Conservation (phyloP, 768 basidiomycete genomes). For the Trametes maxima region DNA sequence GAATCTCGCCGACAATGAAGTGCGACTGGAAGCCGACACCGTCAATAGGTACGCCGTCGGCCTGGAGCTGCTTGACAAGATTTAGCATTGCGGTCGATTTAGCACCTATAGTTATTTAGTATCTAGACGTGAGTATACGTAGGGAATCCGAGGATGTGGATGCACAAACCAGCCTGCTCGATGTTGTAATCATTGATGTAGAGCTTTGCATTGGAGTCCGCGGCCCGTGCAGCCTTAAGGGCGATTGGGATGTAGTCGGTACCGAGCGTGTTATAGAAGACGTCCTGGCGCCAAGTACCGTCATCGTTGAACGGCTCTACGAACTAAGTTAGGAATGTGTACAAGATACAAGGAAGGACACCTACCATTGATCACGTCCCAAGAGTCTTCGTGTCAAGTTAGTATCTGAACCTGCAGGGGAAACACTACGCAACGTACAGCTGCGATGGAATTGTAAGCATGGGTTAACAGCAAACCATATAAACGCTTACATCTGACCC, state of each 20-base stretch:
- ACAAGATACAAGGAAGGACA: not conserved
- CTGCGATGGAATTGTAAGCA: not conserved
- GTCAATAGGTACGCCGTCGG: slow-evolving; percentile 54
- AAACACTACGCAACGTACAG: slow-evolving; percentile 19
- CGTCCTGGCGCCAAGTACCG: slow-evolving; percentile 53
- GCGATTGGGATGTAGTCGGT: slow-evolving; percentile 51
- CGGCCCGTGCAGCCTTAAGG: slow-evolving; percentile 54
- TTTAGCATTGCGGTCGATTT: slow-evolving; percentile 59
- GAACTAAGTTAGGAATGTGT: no score
- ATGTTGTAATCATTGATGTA: slow-evolving; percentile 51
- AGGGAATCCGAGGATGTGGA: not conserved
- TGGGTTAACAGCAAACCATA: not conserved
- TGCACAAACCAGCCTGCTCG: slow-evolving; percentile 28
- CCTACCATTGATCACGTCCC: slow-evolving; percentile 55
- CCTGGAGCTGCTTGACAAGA: slow-evolving; percentile 51
- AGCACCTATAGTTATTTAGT: slow-evolving; percentile 35
- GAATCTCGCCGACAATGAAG: slow-evolving; percentile 59
- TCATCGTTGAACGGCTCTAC: slow-evolving; percentile 59
- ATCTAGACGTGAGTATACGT: not conserved
- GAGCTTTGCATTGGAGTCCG: slow-evolving; percentile 57
- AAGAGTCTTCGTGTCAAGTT: slow-evolving; percentile 37
- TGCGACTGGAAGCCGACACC: slow-evolving; percentile 65
- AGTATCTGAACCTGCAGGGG: not conserved
- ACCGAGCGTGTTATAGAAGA: slow-evolving; percentile 57
- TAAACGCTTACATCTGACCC: slow-evolving; percentile 47